Base-by-base conservation (phyloP, 169 alveolate genomes). In the Cyclospora cayetanensis region DNA sequence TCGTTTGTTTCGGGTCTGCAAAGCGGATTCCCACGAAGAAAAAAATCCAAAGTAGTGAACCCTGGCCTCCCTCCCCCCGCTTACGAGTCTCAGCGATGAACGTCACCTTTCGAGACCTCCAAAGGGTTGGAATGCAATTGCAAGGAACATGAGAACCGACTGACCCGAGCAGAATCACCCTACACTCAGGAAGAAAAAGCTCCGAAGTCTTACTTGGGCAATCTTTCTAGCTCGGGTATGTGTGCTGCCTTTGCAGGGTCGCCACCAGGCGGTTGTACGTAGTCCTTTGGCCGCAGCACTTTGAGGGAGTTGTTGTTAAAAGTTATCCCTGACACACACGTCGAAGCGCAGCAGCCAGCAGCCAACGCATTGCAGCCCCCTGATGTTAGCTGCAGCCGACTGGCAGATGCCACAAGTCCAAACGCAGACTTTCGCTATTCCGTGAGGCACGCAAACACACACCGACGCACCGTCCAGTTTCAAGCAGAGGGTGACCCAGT, bases 201-300 rank as follows among this genome's bases (percentile, higher is more conserved):
- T 7, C 60, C 60, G 60, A 46, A 46, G 66, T 39, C 88, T 31
- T 29, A 79, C 88, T 50, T 79, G 4, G 88, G 41, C 37, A 0
- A n/a, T 39, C 88, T 46, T 18, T 79, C 88, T 0, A 79, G 50
- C 60, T 79, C 89, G n/a, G 95, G 93, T 11, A 90, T 82, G 90
- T 76, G 63, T 1, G 91, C 93, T 25, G 70, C 42, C 18, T 66
- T 42, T 9, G 95, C 96, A 18, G 96, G 95, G 65, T 96, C 98
- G 43, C 96, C 94, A 9, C 95, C 95, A n/a, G 96, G 93, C 37
- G 97, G 96, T 3, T 95, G 95, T 20, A 95, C 95, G 90, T 94
- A 96, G 82, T 96, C 98, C 55, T 95, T 95, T 37, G 98, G 98
- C 46, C 98, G 91, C 83, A 96, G 74, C 41, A 96, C 93, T 63